Conservation (phyloP, 2,329 filamentous ascomycete species). For the Fusarium brevicatenulatum region DNA sequence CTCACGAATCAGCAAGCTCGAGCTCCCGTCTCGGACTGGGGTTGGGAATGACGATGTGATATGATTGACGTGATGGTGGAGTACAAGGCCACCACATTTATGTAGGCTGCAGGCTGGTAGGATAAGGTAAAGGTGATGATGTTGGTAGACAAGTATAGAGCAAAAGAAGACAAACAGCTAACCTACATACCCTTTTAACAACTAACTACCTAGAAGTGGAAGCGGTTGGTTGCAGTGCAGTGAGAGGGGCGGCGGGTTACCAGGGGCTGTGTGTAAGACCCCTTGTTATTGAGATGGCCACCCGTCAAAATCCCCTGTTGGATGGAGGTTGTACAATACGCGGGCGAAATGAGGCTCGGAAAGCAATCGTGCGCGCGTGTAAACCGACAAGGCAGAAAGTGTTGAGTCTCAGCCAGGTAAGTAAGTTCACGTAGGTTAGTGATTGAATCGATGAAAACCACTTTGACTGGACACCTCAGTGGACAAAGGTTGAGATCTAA, state of each 20-base stretch:
- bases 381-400: conserved; percentile 21
- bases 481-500: neutral
- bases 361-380: conserved; percentile 13
- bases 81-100: conserved; percentile 13
- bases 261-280: conserved; percentile 23
- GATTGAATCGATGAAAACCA: neutral
- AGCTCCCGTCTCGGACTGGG: conserved; percentile 34
- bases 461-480: neutral
- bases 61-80: conserved; percentile 43
- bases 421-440: neutral
- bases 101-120: neutral
- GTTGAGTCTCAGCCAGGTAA: conserved; percentile 10
- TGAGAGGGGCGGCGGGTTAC: neutral
- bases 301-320: neutral
- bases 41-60: conserved; percentile 38
- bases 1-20: conserved; percentile 34
- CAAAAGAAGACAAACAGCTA: neutral
- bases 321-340: conserved; percentile 16
- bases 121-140: neutral
- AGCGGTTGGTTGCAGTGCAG: conserved; percentile 13
- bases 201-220: neutral
- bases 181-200: conserved; percentile 17
- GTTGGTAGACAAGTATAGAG: neutral
- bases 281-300: conserved; percentile 9
- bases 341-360: conserved; percentile 18